Base-by-base conservation (phyloP, 768 basidiomycete genomes). In the Hericium rajendrae region DNA sequence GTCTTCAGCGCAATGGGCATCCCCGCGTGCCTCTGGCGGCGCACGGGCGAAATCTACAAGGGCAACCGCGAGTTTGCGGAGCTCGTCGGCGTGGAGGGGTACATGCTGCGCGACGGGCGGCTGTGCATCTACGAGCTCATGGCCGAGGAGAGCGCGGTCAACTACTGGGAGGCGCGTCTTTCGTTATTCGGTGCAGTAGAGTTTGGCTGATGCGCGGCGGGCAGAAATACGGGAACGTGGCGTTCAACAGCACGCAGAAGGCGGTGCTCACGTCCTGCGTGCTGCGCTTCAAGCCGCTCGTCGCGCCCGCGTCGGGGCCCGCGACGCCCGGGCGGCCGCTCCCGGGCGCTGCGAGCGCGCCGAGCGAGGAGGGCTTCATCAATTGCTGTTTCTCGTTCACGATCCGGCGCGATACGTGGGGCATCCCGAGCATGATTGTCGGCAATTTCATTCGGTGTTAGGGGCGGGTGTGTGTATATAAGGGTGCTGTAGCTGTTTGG, bases 41-140 rank as follows among this genome's bases (percentile, higher is more conserved):
- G 95, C 51, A 99, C 95, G 2, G 95, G 95, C 38, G 94, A 98
- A 74, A 98, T 98, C 61, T 98, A 97, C 77, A 98, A 98, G 70
- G 94, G 88, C 48, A 99, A 99, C 68, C 82, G 91, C 56, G 94
- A 95, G 72, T 97, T 99, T 69, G 86, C 92, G 6, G 91, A 92
- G 65, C 76, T 98, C 8, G 81, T 97, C 37, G 86, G 94, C 20
- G 78, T 97, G 32, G 90, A 93, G 57, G 88, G 90, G 40, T 83
- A 83, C 59, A 86, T 89, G 81, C 79, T 95, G 72, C 84, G 89
- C n/a, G 92, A 93, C 58, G 88, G 87, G 64, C 64, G 82, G 73
- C 38, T 54, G 9, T 16, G 20, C 48, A n/a, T 38, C 28, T 41
- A 6, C 28, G 95, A 98, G 70, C 80, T 98, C 51, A 97, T 99